These are phyloP conservation scores for Aureobasidium lini DNA, from an alignment of 2,329 filamentous ascomycete genomes.

Conservation along the genomic window DNA sequence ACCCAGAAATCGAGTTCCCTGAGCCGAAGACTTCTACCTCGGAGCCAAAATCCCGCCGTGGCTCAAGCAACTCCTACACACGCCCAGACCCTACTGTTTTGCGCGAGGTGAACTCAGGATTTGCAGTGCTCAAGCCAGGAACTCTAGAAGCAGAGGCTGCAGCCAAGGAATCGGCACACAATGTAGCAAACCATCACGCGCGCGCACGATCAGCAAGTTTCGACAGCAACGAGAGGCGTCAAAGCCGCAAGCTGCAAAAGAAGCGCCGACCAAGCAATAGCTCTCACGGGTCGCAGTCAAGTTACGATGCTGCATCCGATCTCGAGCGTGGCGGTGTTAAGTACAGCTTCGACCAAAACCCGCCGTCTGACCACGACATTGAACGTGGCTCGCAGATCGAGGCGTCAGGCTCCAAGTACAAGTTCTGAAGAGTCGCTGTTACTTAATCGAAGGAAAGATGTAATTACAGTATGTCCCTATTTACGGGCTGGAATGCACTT, in stretches of 20 bases:
- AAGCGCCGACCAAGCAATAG: slow-evolving; percentile 23
- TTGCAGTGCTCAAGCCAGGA: slow-evolving; percentile 29
- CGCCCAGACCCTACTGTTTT: slow-evolving; percentile 14
- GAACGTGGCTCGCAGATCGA: slow-evolving; percentile 1
- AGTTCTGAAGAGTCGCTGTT: not conserved
- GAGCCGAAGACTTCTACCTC: not conserved
- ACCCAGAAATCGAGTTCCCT: slow-evolving; percentile 2
- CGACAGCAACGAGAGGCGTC: not conserved
- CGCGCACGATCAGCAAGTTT: not conserved
- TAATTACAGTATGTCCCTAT: not conserved
- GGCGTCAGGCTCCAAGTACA: slow-evolving; percentile 3
- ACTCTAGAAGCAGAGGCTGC: slow-evolving; percentile 21
- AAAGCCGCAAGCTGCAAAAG: slow-evolving; percentile 25
- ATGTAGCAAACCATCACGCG: not conserved
- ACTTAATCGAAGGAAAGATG: not conserved
- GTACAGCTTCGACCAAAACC: slow-evolving; percentile 9
- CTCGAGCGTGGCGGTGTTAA: slow-evolving; percentile 5
- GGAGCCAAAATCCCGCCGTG: not conserved
- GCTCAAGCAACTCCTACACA: slow-evolving; percentile 9
- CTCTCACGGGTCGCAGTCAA: slow-evolving; percentile 5
- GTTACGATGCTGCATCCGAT: slow-evolving; percentile 2
- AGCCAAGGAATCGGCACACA: slow-evolving; percentile 8
- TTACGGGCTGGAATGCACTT: not conserved
- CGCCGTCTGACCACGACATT: slow-evolving; percentile 1
- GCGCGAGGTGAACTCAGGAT: slow-evolving; percentile 22